Evolutionary conservation across 306 rosid species (phyloP).

Genomic region (Cajanus cajan): DNA sequence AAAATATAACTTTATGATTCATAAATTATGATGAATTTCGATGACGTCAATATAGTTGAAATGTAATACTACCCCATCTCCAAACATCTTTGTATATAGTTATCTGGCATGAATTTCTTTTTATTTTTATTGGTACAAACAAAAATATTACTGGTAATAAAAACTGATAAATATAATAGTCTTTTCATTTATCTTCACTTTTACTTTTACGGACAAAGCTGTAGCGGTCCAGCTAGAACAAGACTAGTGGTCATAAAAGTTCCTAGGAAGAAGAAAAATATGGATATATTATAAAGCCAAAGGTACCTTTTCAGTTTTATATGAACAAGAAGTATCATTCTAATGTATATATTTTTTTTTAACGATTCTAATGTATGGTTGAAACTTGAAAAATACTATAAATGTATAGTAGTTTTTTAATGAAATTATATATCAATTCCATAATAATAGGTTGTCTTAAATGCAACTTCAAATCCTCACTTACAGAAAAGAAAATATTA

Average conservation of each 20-base stretch:
- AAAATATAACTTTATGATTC: too few species aligned
- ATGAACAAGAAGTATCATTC: neutral
- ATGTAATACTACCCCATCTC: too few species aligned
- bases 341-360: too few species aligned
- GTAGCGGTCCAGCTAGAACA: neutral
- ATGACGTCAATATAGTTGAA: too few species aligned
- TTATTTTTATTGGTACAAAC: neutral
- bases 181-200: neutral
- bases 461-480: neutral
- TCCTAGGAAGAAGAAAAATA: neutral
- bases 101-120: neutral
- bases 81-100: too few species aligned
- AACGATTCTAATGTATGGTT: neutral
- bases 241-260: neutral
- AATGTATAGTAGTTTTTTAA: neutral
- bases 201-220: neutral
- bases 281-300: neutral
- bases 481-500: neutral
- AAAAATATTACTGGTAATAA: neutral
- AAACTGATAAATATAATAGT: neutral
- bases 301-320: neutral
- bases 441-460: neutral
- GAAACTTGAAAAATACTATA: neutral
- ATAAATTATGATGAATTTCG: too few species aligned
- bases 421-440: neutral